These are phyloP conservation scores for Pistacia integerrima DNA, from an alignment of 345 rosid species.

Conservation along the genomic window DNA sequence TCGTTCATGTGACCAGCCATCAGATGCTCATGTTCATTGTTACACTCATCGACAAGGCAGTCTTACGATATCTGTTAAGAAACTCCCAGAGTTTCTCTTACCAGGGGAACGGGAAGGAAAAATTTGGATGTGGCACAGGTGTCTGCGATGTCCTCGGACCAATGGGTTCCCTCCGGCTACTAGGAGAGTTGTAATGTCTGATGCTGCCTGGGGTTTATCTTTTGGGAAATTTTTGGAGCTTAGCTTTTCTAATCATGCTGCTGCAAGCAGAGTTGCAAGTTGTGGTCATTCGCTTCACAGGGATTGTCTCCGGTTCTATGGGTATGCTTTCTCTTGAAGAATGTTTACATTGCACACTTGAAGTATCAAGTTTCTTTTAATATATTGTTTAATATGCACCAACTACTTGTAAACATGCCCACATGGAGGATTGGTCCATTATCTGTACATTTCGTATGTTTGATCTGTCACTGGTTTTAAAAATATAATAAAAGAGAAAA, in stretches of 20 bases:
- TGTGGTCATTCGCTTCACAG: conserved; percentile 99
- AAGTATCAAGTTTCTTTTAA: not conserved
- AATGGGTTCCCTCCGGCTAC: conserved; percentile 94
- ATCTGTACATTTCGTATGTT: not conserved
- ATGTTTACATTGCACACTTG: not conserved
- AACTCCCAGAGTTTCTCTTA: conserved; percentile 58
- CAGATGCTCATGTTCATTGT: conserved; percentile 96
- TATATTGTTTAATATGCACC: not conserved
- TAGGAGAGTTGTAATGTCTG: conserved; percentile 90
- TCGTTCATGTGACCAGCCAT: conserved; percentile 82
- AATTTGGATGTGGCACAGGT: conserved; percentile 99
- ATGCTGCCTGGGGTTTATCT: conserved; percentile 98
- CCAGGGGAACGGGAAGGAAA: conserved; percentile 92
- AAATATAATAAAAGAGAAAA: not conserved
- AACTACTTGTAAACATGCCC: not conserved
- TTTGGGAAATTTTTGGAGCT: conserved; percentile 97
- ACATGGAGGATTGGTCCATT: not conserved
- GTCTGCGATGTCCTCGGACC: conserved; percentile 82
- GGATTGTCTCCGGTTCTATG: conserved; percentile 98
- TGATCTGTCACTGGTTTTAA: not conserved
- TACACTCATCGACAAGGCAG: conserved; percentile 96
- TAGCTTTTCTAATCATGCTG: conserved; percentile 98
- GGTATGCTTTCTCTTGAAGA: conserved; percentile 49
- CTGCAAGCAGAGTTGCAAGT: conserved; percentile 98
- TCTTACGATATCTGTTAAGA: conserved; percentile 92